phyloP scores from a whole-genome alignment of 768 basidiomycete genomes.

The Crepidotus variabilis region DNA sequence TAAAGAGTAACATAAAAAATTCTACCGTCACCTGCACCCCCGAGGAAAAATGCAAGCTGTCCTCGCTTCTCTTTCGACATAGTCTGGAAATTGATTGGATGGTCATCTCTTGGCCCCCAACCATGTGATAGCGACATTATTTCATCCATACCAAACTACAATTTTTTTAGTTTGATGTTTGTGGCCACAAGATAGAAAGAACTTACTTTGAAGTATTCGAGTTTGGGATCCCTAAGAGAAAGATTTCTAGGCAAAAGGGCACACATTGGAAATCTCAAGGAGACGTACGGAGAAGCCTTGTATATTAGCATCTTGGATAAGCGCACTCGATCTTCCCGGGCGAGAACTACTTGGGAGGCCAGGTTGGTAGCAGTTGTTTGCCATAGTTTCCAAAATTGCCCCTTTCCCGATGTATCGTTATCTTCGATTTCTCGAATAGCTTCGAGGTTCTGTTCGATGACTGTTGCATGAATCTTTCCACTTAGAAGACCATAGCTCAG shows the following conservation, averaged over 20 bases:
- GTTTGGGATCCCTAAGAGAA: background rate
- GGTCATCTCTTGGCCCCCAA: conserved; percentile 18
- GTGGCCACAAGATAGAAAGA: background rate
- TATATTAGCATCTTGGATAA: conserved; percentile 12
- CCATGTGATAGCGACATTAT: conserved; percentile 22
- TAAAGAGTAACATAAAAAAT: background rate
- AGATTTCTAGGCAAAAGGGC: background rate
- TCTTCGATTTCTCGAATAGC: background rate
- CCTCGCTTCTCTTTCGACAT: conserved; percentile 14
- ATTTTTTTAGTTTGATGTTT: background rate
- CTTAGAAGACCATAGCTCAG: conserved; percentile 17
- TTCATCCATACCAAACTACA: conserved; percentile 21
- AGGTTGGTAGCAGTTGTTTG: background rate
- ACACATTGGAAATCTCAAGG: background rate
- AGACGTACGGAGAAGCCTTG: conserved; percentile 13
- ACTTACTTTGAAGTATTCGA: background rate
- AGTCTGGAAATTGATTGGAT: conserved; percentile 16
- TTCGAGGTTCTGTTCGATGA: background rate
- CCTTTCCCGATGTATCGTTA: background rate
- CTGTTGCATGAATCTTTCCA: conserved; percentile 10
- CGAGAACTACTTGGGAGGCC: conserved; percentile 5
- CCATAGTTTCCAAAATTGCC: background rate
- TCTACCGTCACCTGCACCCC: conserved; percentile 24
- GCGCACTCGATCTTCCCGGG: conserved; percentile 14
- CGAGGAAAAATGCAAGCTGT: conserved; percentile 20